phyloP scores from a whole-genome alignment of 352 stramenopile genomes.

The Globisporangium acanthophoron region DNA sequence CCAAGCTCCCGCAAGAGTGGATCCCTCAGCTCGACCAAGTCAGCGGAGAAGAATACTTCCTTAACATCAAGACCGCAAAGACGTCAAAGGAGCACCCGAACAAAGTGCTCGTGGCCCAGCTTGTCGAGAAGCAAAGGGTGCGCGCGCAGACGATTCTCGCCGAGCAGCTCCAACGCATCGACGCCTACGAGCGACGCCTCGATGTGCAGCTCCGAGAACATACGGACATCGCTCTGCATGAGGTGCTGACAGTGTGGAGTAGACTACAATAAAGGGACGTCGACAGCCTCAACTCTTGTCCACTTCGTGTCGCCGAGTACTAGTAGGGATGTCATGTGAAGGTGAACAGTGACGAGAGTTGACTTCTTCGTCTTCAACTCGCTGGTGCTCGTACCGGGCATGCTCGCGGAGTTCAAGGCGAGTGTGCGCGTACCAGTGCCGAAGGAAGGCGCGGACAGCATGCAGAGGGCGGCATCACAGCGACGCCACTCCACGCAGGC shows the following conservation, averaged over 20 bases:
- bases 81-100: constrained; percentile 31
- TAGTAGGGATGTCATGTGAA: too few relatives aligned
- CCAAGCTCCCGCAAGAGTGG: constrained; percentile 30
- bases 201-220: constrained; percentile 12
- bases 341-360: too few relatives aligned
- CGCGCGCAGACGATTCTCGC: constrained; percentile 21
- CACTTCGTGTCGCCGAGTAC: too few relatives aligned
- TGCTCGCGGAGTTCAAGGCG: too few relatives aligned
- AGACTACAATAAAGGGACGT: background rate
- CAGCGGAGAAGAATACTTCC: constrained; percentile 31
- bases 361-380: too few relatives aligned
- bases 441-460: too few relatives aligned
- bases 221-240: background rate
- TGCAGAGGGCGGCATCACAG: too few relatives aligned
- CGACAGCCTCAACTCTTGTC: too few relatives aligned
- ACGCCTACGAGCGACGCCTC: constrained; percentile 19
- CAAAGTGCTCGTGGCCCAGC: constrained; percentile 20
- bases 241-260: background rate
- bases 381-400: too few relatives aligned
- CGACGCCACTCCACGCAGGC: too few relatives aligned
- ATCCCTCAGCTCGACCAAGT: constrained; percentile 35
- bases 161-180: constrained; percentile 15
- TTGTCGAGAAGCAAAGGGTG: constrained; percentile 23
- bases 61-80: constrained; percentile 33
- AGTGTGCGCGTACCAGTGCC: too few relatives aligned